Conservation (phyloP, 129 eudicot species). For the Escallonia herrerae region DNA sequence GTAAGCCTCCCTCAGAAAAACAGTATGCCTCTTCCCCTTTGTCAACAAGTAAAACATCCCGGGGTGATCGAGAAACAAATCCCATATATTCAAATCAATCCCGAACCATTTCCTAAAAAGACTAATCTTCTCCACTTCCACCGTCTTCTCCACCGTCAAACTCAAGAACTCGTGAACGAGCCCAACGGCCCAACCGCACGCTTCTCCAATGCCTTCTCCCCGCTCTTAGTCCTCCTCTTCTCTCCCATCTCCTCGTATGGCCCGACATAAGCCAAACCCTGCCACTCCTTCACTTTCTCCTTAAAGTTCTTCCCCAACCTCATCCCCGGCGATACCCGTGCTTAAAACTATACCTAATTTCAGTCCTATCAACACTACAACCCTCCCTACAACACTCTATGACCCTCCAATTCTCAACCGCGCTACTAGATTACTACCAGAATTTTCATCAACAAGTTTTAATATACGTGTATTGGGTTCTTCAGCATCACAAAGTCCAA, state of each 20-base stretch:
- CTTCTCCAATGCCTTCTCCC: neutral
- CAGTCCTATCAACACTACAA: constrained; percentile 50
- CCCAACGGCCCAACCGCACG: constrained; percentile 2
- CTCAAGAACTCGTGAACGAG: too few species aligned
- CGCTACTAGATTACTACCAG: constrained; percentile 22
- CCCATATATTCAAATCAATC: constrained; percentile 74
- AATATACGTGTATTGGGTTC: constrained; percentile 70
- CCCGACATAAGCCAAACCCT: neutral
- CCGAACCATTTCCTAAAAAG: too few species aligned
- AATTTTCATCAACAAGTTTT: constrained; percentile 34
- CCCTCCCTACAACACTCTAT: constrained; percentile 78
- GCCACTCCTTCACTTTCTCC: neutral
- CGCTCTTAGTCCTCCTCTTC: constrained; percentile 1
- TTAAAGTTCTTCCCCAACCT: neutral
- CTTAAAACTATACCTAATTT: constrained; percentile 58
- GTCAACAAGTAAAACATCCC: constrained; percentile 90
- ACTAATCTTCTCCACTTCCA: too few species aligned
- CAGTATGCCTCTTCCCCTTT: constrained; percentile 79
- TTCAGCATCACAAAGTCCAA: constrained; percentile 49
- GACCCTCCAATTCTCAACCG: constrained; percentile 80
- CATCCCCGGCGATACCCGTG: constrained; percentile 41
- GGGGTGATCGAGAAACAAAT: constrained; percentile 91
- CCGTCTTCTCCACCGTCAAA: too few species aligned
- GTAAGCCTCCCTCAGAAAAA: constrained; percentile 82
- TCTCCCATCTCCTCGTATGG: neutral